Percentiles rank a stretch among this genome's conserved stretches.
phyloP scores from a whole-genome alignment of 2,329 filamentous ascomycete species.

The Sclerotinia glacialis region DNA sequence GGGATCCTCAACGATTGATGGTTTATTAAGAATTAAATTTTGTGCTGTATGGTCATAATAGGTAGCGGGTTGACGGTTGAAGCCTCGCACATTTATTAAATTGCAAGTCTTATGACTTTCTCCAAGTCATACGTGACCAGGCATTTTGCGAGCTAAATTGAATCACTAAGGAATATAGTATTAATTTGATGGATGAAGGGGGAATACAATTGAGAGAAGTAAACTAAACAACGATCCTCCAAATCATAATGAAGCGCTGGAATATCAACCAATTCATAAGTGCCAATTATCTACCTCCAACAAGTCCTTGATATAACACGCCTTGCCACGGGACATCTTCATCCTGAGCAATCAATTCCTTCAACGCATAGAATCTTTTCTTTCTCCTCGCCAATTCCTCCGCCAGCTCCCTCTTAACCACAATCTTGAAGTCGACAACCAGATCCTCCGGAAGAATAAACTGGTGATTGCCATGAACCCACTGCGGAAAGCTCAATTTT shows the following conservation, averaged over 20 bases:
- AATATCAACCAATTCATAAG: no score
- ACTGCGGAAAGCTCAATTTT: no score
- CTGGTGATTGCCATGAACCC: neutral
- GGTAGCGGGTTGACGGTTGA: no score
- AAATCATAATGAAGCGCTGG: neutral
- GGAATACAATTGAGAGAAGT: neutral
- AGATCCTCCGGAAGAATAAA: neutral
- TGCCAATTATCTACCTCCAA: no score
- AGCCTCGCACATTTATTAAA: neutral
- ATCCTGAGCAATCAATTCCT: neutral
- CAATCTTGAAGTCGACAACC: neutral
- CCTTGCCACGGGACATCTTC: neutral
- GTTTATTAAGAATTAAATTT: neutral
- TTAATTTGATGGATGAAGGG: no score
- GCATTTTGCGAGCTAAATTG: neutral
- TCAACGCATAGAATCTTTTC: neutral
- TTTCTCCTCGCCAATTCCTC: slow-evolving; percentile 2
- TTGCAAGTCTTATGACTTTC: no score
- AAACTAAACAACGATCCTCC: neutral
- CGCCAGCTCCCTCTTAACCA: neutral
- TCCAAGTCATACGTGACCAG: no score
- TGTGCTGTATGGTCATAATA: neutral
- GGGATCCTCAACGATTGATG: no score
- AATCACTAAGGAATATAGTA: neutral
- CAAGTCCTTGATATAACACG: neutral